A percentile compares a stretch with the other conserved stretches of the same genome.
Evolutionary conservation across 805 yeast species (phyloP).

Genomic region (Cyberlindnera petersonii): DNA sequence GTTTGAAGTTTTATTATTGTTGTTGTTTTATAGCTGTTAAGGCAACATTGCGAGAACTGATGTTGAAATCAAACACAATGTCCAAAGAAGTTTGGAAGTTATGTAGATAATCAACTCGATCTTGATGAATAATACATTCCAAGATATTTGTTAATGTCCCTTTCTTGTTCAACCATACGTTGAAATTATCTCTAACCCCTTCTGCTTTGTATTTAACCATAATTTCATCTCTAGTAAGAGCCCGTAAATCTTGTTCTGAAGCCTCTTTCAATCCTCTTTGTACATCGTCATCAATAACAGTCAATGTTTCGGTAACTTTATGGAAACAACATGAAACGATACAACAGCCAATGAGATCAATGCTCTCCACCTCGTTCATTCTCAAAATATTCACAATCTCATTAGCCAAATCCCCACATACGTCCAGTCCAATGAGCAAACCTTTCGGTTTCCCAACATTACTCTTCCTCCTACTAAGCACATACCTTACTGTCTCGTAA

Average conservation of each 20-base stretch:
- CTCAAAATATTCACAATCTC: not conserved
- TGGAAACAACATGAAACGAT: conserved; percentile 18
- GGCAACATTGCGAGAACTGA: conserved; percentile 9
- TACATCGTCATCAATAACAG: not conserved
- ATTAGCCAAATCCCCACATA: conserved; percentile 14
- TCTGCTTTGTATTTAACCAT: not conserved
- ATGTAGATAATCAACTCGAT: conserved; percentile 1
- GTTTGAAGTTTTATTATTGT: not conserved
- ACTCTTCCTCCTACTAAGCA: conserved; percentile 4
- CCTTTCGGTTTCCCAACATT: conserved; percentile 7
- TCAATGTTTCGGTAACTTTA: conserved; percentile 8
- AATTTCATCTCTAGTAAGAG: conserved; percentile 9
- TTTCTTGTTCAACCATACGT: conserved; percentile 1
- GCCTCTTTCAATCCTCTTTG: not conserved
- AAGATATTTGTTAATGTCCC: not conserved
- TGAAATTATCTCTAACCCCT: not conserved
- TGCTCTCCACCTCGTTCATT: not conserved
- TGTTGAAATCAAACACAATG: conserved; percentile 7
- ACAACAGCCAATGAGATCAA: conserved; percentile 9
- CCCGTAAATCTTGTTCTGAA: conserved; percentile 10
- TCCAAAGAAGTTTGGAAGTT: not conserved
- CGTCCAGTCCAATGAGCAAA: conserved; percentile 16
- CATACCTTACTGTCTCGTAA: not conserved
- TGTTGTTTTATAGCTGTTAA: not conserved
- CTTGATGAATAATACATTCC: conserved; percentile 8